These are phyloP conservation scores for Maudiozyma barnettii DNA, from an alignment of 805 yeast species.

Conservation along the genomic window DNA sequence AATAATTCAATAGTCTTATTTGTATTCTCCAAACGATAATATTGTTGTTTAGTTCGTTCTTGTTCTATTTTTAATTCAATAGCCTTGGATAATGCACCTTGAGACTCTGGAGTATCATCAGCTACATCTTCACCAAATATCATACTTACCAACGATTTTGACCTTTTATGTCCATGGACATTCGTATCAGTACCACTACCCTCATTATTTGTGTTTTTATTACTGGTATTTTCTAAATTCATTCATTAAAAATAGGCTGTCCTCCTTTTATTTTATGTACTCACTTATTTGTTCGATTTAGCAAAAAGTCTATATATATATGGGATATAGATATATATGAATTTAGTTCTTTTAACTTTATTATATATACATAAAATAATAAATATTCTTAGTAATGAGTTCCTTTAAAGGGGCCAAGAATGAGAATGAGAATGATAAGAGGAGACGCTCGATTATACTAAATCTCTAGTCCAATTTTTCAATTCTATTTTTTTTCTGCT, in stretches of 20 bases:
- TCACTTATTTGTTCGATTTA: too few species aligned
- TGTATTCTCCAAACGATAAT: conserved; percentile 54
- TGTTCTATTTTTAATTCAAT: conserved; percentile 56
- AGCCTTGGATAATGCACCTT: conserved; percentile 41
- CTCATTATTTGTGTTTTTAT: background rate
- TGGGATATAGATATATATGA: too few species aligned
- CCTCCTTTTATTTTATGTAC: too few species aligned
- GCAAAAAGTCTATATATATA: too few species aligned
- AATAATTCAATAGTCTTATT: conserved; percentile 53
- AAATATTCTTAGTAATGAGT: too few species aligned
- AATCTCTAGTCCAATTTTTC: too few species aligned
- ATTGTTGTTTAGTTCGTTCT: conserved; percentile 76
- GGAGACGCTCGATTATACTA: too few species aligned
- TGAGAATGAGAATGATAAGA: too few species aligned
- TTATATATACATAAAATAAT: too few species aligned
- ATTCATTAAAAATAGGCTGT: background rate
- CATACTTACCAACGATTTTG: conserved; percentile 13
- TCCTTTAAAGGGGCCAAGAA: too few species aligned
- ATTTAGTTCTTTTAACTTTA: too few species aligned
- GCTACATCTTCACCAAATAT: conserved; percentile 46
- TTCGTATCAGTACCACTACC: background rate
- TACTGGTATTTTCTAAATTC: background rate
- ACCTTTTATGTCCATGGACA: background rate
- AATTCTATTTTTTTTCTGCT: too few species aligned
- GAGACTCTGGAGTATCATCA: conserved; percentile 36